Evolutionary conservation across 257 asterid genomes (phyloP), one percentile per base, ranked within the genome.

Genomic region (Fraxinus excelsior): DNA sequence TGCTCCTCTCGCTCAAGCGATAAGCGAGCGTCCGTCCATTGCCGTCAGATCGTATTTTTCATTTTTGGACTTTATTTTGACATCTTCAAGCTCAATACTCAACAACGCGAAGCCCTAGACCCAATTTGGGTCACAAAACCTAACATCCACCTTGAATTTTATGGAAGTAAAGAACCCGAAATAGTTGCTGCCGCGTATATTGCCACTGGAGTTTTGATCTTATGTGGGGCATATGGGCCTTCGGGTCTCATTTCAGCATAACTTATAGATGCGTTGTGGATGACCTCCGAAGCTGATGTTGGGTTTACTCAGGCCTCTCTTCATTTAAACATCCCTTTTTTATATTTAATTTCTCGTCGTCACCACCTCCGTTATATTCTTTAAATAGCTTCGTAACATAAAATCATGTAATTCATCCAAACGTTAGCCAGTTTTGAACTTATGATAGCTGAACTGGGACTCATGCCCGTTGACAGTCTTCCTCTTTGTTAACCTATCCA

Each of bases 231-330:
- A n/a, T n/a, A n/a, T n/a, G n/a, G n/a, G n/a, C n/a, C n/a, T n/a
- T n/a, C n/a, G n/a, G 97, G 95, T 74, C 91, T 94, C 35, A 75
- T 86, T 74, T 89, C 94, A 69, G 97, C 87, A 56, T 94, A 87
- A 86, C n/a, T 60, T 16, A 8, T 83, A 44, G 51, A 35, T 16
- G 76, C 26, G 13, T 18, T 51, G 60, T 51, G 18, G 31, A 53
- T 21, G 25, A 14, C 2, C 19, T 34, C 34, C 0, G 26, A 51
- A 32, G 13, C 7, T 71, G 26, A 53, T 68, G 67, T 75, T 64
- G 16, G 31, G 23, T 67, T 19, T 70, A n/a, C 21, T 28, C 6
- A 32, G 14, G 37, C 31, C 26, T 70, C 60, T 60, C 66, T 71
- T 40, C 23, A 14, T 38, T 72, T 7, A 9, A 53, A 5, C 32